Evolutionary conservation across 768 basidiomycete species (phyloP), one percentile per base, ranked within the genome.

Genomic region (Calvatia gigantea): DNA sequence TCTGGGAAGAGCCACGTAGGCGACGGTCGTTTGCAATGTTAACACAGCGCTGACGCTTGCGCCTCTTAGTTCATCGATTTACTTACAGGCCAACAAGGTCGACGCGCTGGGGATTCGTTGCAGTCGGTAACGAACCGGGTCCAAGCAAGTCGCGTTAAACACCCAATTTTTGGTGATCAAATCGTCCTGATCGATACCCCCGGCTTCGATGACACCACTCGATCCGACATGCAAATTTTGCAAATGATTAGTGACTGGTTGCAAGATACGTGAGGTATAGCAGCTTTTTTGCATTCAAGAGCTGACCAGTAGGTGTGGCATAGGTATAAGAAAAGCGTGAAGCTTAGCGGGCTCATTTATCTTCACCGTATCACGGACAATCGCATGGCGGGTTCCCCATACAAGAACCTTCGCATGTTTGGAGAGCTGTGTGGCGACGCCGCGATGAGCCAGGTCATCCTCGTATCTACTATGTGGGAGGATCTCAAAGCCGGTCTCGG

Each of bases 401-500:
- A 66, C 23, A 70, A 61, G 37, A 72, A 74, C 54, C 64, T 74
- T 14, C 62, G 60, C 3, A 63, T 72, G 60, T 73, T 76, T 45
- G 70, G 55, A 15, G 53, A 54, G 46, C 62, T 57, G 46, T 73
- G 58, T 47, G 65, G 68, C 8, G 60, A 63, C 31, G 51, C 51
- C 11, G 65, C 64, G 21, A 65, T 70, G n/a, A 57, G 58, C 0
- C 68, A 68, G 9, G 69, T 77, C 3, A 55, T 69, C 14, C 57
- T 77, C 11, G 68, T 64, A 11, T 72, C 75, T 1, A 74, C 74
- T 14, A 74, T 72, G 69, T 76, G 73, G 74, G 69, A 69, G 57
- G 63, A 64, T 37, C 60, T 70, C 14, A 61, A 60, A 0, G 31
- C n/a, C 3, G 38, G 27, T 0, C 57, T 62, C 3, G 72, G 69